Conservation (phyloP, 1,284 basidiomycete species). For the Ustilago vetiveriae region DNA sequence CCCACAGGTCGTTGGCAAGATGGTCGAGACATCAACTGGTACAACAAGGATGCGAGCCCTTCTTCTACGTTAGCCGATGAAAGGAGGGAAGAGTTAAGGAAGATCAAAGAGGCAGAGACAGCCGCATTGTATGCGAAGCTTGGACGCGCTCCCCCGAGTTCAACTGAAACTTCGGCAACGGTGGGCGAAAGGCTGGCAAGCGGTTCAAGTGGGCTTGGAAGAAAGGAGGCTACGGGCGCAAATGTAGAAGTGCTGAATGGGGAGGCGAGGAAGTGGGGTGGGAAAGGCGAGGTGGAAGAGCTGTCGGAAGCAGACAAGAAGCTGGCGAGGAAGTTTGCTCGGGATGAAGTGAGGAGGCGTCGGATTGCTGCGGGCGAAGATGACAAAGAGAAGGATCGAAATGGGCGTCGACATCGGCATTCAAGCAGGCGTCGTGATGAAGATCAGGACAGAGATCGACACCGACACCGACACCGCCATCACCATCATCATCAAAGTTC, state of each 20-base stretch:
- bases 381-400: slow-evolving; percentile 18
- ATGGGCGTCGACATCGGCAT: slow-evolving; percentile 2
- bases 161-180: not conserved
- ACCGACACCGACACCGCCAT: slow-evolving; percentile 10
- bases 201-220: slow-evolving; percentile 20
- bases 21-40: slow-evolving; percentile 65
- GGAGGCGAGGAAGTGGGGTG: slow-evolving; percentile 23
- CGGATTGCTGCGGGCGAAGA: slow-evolving; percentile 20
- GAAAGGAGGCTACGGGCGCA: slow-evolving; percentile 38
- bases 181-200: slow-evolving; percentile 36
- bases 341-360: slow-evolving; percentile 31
- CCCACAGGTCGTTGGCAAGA: slow-evolving; percentile 65
- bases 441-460: slow-evolving; percentile 8
- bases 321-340: slow-evolving; percentile 48
- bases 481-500: slow-evolving; percentile 9
- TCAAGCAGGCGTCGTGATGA: slow-evolving; percentile 14
- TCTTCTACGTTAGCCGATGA: slow-evolving; percentile 25
- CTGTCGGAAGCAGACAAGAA: slow-evolving; percentile 46
- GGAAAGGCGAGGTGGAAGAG: slow-evolving; percentile 9
- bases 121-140: slow-evolving; percentile 57
- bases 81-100: slow-evolving; percentile 52
- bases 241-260: slow-evolving; percentile 35
- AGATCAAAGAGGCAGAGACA: slow-evolving; percentile 60
- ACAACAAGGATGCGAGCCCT: slow-evolving; percentile 55
- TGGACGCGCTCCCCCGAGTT: slow-evolving; percentile 24